phyloP scores from a whole-genome alignment of 139 green algal genomes.

The Closterium sp. region DNA sequence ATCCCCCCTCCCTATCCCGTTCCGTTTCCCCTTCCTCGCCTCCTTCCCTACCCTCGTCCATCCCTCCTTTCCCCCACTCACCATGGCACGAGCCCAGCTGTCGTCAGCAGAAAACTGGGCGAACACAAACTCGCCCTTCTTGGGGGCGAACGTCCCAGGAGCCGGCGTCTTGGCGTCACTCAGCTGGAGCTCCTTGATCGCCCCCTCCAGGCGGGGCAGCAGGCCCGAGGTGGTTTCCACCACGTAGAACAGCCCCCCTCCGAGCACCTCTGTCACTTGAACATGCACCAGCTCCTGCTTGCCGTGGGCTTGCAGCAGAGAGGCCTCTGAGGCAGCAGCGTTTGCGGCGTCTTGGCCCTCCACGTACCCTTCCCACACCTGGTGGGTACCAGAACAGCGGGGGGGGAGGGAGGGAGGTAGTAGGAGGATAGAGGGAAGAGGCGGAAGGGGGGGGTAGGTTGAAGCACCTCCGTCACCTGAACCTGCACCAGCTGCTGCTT shows the following conservation, averaged over 20 bases:
- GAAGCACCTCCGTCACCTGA: constrained; percentile 80
- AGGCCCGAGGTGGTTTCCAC: background rate
- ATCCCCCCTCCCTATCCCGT: background rate
- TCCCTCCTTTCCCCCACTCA: background rate
- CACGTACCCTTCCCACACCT: constrained; percentile 46
- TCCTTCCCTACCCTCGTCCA: no score
- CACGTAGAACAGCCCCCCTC: constrained; percentile 73
- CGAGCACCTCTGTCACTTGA: constrained; percentile 79
- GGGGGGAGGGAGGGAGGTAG: no score
- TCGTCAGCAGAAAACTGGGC: constrained; percentile 42
- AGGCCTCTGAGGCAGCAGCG: constrained; percentile 3
- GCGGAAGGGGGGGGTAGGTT: no score
- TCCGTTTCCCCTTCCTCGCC: background rate
- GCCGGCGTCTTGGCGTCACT: constrained; percentile 10
- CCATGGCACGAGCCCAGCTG: constrained; percentile 41
- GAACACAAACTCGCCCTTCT: constrained; percentile 46
- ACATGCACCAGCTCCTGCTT: constrained; percentile 62
- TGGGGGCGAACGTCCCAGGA: constrained; percentile 26
- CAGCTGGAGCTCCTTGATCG: constrained; percentile 36
- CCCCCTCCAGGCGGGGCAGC: constrained; percentile 23
- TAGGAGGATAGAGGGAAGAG: background rate
- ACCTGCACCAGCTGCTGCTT: constrained; percentile 62
- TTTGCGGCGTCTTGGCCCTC: background rate
- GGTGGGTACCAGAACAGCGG: background rate
- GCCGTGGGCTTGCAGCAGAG: background rate